phyloP scores from a whole-genome alignment of 2,329 filamentous ascomycete species.

The Aspergillus pseudonomiae region DNA sequence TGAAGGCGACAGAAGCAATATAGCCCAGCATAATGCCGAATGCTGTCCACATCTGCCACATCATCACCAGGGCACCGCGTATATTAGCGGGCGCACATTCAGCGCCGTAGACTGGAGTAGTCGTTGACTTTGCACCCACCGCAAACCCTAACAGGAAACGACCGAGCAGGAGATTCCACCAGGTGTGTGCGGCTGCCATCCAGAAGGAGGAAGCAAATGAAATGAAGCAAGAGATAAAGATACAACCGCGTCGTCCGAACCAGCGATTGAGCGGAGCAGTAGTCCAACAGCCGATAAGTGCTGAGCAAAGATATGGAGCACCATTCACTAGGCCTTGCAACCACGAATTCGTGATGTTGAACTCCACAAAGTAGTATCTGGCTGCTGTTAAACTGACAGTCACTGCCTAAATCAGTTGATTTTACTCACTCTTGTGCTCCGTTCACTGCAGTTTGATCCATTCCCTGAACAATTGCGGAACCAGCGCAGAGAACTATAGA shows the following conservation, averaged over 20 bases:
- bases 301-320: slow-evolving; percentile 63
- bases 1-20: slow-evolving; percentile 64
- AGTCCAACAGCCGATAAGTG: slow-evolving; percentile 71
- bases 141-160: slow-evolving; percentile 76
- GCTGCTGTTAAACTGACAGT: not conserved
- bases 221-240: slow-evolving; percentile 75
- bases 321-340: slow-evolving; percentile 65
- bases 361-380: slow-evolving; percentile 10
- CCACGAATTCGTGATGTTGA: slow-evolving; percentile 48
- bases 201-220: slow-evolving; percentile 59
- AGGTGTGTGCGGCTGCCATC: slow-evolving; percentile 69
- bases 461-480: slow-evolving; percentile 59
- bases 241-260: slow-evolving; percentile 73
- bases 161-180: slow-evolving; percentile 70
- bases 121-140: slow-evolving; percentile 74
- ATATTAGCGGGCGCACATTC: slow-evolving; percentile 71
- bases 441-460: slow-evolving; percentile 46
- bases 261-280: slow-evolving; percentile 71
- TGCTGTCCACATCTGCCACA: slow-evolving; percentile 68
- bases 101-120: slow-evolving; percentile 75
- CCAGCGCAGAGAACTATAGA: slow-evolving; percentile 15
- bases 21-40: slow-evolving; percentile 60
- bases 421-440: slow-evolving; percentile 6
- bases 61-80: slow-evolving; percentile 78
- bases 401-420: not conserved